These are phyloP conservation scores for Litsea cubeba DNA, from an alignment of 164 flowering plant genomes.

Conservation along the genomic window DNA sequence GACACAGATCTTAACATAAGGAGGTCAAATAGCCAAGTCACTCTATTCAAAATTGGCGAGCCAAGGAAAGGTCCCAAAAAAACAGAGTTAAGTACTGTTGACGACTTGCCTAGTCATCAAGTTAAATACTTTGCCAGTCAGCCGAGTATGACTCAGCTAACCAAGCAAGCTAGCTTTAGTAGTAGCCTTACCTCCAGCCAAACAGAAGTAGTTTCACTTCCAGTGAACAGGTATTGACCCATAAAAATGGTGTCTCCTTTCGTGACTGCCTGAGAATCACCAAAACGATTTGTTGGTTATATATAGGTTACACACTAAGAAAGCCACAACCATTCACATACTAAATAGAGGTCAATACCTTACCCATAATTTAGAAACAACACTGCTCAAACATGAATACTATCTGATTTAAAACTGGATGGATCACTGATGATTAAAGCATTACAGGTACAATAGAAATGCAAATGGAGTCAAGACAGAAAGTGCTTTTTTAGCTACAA, in stretches of 20 bases:
- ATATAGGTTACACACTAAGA: not conserved
- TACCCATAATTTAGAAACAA: not conserved
- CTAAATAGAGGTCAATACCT: not conserved
- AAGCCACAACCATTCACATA: not conserved
- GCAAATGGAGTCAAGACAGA: not conserved
- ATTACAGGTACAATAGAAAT: not conserved
- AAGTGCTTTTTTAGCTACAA: not conserved
- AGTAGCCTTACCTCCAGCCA: conserved; percentile 76
- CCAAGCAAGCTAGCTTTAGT: not conserved
- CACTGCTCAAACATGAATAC: not conserved
- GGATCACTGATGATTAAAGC: not conserved
- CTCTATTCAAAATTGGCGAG: not conserved
- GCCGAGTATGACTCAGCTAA: not conserved
- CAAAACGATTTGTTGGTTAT: not conserved
- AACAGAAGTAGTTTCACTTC: conserved; percentile 97
- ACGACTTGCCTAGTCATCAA: conserved; percentile 1
- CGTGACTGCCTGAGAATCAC: conserved; percentile 66
- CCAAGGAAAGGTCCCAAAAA: not conserved
- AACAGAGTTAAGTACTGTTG: not conserved
- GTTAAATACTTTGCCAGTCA: not conserved
- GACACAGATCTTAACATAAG: not conserved
- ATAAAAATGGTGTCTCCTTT: conserved; percentile 88
- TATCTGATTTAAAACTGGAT: not conserved
- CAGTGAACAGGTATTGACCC: conserved; percentile 93
- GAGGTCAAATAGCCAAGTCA: not conserved